Conservation (phyloP, 768 basidiomycete genomes). For the Mycena leptocephala region DNA sequence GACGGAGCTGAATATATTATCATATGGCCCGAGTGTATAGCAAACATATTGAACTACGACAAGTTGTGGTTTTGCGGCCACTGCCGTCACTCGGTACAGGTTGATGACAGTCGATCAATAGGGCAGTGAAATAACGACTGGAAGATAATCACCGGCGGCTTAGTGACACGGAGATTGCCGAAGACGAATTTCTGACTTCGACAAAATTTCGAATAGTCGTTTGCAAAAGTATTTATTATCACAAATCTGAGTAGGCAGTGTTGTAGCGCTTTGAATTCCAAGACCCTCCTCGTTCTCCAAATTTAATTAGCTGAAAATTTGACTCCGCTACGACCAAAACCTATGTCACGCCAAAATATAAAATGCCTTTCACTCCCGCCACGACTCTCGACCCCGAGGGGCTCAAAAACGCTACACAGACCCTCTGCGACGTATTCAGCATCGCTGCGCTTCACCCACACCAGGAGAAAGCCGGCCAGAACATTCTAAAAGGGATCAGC, state of each 20-base stretch:
- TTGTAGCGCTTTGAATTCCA: neutral
- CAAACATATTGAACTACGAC: no score
- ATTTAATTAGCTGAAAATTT: neutral
- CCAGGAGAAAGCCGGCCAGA: conserved; percentile 16
- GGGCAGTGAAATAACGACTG: no score
- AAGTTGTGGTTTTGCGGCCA: no score
- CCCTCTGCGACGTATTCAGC: conserved; percentile 1
- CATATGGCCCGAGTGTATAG: no score
- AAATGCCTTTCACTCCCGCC: conserved; percentile 13
- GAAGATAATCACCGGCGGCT: neutral
- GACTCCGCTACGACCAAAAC: neutral
- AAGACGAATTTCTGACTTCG: neutral
- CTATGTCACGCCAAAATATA: neutral
- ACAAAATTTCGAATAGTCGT: neutral
- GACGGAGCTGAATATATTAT: no score
- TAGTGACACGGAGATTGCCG: neutral
- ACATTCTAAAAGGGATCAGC: conserved; percentile 9
- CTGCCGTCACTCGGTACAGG: no score
- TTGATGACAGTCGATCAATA: no score
- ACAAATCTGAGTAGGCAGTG: neutral
- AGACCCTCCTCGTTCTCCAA: neutral
- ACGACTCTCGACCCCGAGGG: neutral
- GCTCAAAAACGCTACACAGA: neutral
- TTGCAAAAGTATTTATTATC: neutral
- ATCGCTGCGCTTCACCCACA: conserved; percentile 2